These are phyloP conservation scores for Mycena sp. DNA, from an alignment of 1,284 basidiomycete genomes.

Conservation along the genomic window DNA sequence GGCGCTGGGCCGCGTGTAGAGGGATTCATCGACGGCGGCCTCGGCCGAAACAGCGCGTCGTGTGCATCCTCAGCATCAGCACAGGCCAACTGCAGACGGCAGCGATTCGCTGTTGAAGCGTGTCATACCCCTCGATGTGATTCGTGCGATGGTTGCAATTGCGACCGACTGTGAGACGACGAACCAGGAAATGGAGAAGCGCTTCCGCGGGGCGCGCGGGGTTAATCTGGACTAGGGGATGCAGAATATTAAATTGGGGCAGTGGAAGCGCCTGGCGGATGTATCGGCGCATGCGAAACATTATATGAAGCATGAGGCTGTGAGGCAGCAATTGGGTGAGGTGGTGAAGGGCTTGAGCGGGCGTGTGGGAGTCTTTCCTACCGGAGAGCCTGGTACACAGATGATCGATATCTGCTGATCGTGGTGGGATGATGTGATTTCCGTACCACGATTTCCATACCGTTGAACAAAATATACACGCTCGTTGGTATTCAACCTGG, in stretches of 20 bases:
- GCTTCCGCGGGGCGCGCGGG: not conserved
- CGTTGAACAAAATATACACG: no score
- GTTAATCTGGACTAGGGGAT: conserved; percentile 12
- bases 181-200: not conserved
- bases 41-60: conserved; percentile 30
- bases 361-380: no score
- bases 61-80: conserved; percentile 31
- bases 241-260: not conserved
- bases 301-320: not conserved
- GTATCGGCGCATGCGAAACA: conserved; percentile 2
- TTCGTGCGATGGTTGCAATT: not conserved
- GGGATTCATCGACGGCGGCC: conserved; percentile 32
- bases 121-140: not conserved
- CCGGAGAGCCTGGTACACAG: no score
- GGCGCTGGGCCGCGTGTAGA: conserved; percentile 1
- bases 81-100: conserved; percentile 27
- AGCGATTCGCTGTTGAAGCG: not conserved
- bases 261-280: not conserved
- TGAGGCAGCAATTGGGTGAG: not conserved
- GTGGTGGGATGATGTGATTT: no score
- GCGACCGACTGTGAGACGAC: conserved; percentile 1
- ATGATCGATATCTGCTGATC: no score
- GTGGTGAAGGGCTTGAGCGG: not conserved
- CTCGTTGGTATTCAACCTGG: no score
- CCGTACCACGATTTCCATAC: no score